phyloP scores from a whole-genome alignment of 2,329 filamentous ascomycete genomes.

The Aspergillus hortae region DNA sequence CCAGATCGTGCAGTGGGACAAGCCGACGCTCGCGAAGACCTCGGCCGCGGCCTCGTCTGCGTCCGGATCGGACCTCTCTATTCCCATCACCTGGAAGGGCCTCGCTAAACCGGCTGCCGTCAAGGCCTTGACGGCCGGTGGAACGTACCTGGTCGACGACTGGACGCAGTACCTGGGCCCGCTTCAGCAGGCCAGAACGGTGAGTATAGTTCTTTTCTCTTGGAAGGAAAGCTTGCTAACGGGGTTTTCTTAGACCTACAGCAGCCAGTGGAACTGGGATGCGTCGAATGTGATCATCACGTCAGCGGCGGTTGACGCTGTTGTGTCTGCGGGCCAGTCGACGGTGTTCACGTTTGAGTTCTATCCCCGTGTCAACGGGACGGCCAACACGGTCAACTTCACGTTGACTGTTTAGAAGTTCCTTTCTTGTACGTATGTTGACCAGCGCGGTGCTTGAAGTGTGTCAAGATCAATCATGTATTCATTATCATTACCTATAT shows the following conservation, averaged over 20 bases:
- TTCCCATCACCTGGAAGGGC: constrained; percentile 54
- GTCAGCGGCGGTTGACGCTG: constrained; percentile 43
- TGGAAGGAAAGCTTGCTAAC: neutral
- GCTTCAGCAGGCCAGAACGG: constrained; percentile 47
- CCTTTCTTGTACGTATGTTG: neutral
- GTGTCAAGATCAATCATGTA: neutral
- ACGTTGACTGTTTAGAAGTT: constrained; percentile 40
- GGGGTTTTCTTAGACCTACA: constrained; percentile 41
- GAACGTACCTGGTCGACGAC: constrained; percentile 51
- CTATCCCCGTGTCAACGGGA: constrained; percentile 45
- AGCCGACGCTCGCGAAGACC: constrained; percentile 34
- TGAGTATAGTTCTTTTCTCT: constrained; percentile 15
- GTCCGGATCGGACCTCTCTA: constrained; percentile 40
- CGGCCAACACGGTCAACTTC: constrained; percentile 49
- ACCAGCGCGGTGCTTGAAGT: neutral
- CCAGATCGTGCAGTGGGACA: constrained; percentile 53
- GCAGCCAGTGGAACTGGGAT: constrained; percentile 52
- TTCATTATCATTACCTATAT: neutral
- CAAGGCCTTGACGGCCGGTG: constrained; percentile 48
- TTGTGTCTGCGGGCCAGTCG: constrained; percentile 43
- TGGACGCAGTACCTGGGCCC: constrained; percentile 55
- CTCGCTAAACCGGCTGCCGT: constrained; percentile 50
- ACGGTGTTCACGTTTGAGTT: constrained; percentile 55
- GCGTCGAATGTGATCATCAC: constrained; percentile 46
- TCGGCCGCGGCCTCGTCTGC: constrained; percentile 29